phyloP scores from a whole-genome alignment of 176 grass and related monocot genomes.

The Carex cristatella region DNA sequence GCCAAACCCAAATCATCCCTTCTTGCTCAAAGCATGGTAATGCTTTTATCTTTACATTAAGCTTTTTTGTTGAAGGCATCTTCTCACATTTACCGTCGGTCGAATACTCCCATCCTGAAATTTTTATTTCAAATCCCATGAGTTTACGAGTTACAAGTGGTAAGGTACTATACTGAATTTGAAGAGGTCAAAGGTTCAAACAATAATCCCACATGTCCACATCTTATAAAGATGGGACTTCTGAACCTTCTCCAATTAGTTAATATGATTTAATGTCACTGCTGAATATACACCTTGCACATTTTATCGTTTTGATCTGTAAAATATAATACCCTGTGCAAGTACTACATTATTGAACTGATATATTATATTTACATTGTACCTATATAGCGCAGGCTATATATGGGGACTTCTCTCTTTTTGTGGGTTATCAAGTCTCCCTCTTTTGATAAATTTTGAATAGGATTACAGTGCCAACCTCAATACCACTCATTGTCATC shows the following conservation, averaged over 20 bases:
- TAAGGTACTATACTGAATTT: neutral
- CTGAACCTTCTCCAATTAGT: neutral
- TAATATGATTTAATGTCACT: neutral
- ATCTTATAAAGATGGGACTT: neutral
- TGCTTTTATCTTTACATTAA: constrained; percentile 58
- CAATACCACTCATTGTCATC: neutral
- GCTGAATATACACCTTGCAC: neutral
- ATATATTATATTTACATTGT: neutral
- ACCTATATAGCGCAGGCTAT: neutral
- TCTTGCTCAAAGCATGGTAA: constrained; percentile 94
- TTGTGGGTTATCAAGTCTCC: neutral
- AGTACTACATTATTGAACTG: neutral
- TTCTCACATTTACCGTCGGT: constrained; percentile 92
- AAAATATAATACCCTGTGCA: neutral
- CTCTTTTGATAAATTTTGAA: neutral
- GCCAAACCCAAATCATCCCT: constrained; percentile 99
- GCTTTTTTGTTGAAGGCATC: constrained; percentile 90
- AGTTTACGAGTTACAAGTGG: constrained; percentile 12
- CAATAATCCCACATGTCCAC: neutral
- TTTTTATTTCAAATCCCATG: constrained; percentile 2
- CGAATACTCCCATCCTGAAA: constrained; percentile 93
- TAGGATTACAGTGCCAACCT: neutral
- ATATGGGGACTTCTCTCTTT: neutral
- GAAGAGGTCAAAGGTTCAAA: neutral
- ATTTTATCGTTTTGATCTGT: neutral